phyloP scores from a whole-genome alignment of 1,284 basidiomycete genomes.

The Stereum hirsutum region DNA sequence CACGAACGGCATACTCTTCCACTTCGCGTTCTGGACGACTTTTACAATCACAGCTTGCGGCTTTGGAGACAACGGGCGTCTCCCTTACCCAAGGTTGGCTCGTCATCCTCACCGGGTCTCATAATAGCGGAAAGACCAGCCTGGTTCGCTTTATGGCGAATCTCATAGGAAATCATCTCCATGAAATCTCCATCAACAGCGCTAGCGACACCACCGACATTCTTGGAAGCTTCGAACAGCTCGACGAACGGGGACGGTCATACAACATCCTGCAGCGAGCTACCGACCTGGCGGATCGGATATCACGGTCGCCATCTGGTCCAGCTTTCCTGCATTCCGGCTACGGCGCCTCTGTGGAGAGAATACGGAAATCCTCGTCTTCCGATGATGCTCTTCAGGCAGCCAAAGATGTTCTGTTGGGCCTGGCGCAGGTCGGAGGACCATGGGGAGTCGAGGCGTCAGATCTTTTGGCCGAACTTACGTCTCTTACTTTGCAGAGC shows the following conservation, averaged over 20 bases:
- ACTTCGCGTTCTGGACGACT: constrained; percentile 34
- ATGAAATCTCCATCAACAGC: constrained; percentile 76
- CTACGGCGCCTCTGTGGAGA: constrained; percentile 2
- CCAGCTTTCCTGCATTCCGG: constrained; percentile 16
- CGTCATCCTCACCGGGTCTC: constrained; percentile 77
- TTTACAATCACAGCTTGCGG: constrained; percentile 56
- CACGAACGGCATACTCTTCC: constrained; percentile 35
- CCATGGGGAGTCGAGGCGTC: constrained; percentile 1
- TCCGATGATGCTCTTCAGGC: constrained; percentile 6
- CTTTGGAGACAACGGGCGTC: constrained; percentile 71
- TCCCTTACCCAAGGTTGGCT: constrained; percentile 82
- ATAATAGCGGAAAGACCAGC: constrained; percentile 75
- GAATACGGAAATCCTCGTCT: constrained; percentile 1
- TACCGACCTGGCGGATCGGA: constrained; percentile 28
- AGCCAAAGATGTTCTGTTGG: constrained; percentile 9
- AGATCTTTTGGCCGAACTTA: constrained; percentile 5
- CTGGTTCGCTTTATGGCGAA: constrained; percentile 69
- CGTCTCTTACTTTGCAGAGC: constrained; percentile 6
- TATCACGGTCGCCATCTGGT: constrained; percentile 28
- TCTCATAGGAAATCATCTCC: constrained; percentile 59
- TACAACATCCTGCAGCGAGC: constrained; percentile 29
- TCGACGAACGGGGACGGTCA: constrained; percentile 41
- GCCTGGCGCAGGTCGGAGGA: constrained; percentile 4
- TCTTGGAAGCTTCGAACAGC: constrained; percentile 94
- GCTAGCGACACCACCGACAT: constrained; percentile 94